Percentiles rank a stretch among this genome's conserved stretches.
Evolutionary conservation across 495 filamentous ascomycete species (phyloP).

Genomic region (Haplographium delicatum): DNA sequence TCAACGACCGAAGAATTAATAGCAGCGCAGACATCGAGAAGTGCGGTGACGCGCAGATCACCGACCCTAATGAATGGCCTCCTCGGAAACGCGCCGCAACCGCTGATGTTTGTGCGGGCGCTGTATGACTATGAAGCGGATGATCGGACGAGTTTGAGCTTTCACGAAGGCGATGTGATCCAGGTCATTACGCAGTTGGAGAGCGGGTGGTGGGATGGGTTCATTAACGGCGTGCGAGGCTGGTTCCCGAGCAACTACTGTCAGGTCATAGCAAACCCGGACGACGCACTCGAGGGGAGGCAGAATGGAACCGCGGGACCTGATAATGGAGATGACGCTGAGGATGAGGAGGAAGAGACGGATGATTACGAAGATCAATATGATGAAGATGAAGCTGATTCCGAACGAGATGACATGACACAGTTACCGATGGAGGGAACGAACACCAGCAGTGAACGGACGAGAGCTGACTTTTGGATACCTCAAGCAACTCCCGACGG

Average conservation of each 20-base stretch:
- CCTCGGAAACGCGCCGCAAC: constrained; percentile 62
- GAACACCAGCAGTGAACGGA: constrained; percentile 62
- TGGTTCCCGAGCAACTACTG: constrained; percentile 99
- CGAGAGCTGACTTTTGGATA: constrained; percentile 96
- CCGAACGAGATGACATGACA: constrained; percentile 54
- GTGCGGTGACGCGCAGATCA: constrained; percentile 20
- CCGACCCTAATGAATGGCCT: constrained; percentile 60
- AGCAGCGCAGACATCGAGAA: constrained; percentile 11
- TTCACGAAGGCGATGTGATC: constrained; percentile 91
- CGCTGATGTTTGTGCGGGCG: constrained; percentile 87
- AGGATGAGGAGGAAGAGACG: constrained; percentile 55
- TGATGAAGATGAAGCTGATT: constrained; percentile 62
- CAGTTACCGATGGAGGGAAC: constrained; percentile 64
- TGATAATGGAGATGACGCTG: constrained; percentile 26
- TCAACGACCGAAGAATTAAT: constrained; percentile 6
- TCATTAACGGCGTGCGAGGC: constrained; percentile 86
- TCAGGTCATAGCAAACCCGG: constrained; percentile 67
- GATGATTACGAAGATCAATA: constrained; percentile 69
- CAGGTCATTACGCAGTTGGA: constrained; percentile 97
- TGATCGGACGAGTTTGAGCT: constrained; percentile 93
- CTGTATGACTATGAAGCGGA: constrained; percentile 97
- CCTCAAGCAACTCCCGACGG: constrained; percentile 94
- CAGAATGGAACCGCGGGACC: constrained; percentile 25
- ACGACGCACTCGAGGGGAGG: constrained; percentile 50
- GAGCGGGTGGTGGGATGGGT: constrained; percentile 98